Evolutionary conservation across 2,329 filamentous ascomycete species (phyloP), one percentile per base, ranked within the genome.

Genomic region (Xylariaceae sp.): DNA sequence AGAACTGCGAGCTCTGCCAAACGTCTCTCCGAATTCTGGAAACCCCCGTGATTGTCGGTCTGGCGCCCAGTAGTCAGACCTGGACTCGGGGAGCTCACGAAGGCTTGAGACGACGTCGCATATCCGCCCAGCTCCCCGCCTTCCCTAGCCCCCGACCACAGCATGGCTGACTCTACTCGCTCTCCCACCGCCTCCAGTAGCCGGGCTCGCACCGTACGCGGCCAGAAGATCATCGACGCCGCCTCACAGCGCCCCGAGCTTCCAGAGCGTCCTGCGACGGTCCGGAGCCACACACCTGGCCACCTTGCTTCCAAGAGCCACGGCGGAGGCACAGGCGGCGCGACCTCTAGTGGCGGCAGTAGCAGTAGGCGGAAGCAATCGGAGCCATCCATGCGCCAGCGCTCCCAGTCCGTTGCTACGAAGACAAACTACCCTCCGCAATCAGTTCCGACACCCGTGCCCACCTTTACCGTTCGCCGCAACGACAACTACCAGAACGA

Each of bases 261-360:
- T 52, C 68, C 58, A 51, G 70, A 71, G 54, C 69, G 64, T 50
- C 62, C 63, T 16, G 63, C 66, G 48, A 67, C 55, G 69, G 75
- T 75, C 28, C 76, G 82, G 59, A 84, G 77, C 63, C 82, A 86
- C 65, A 86, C 82, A 1, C 82, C 82, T 1, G 81, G 82, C 51
- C 81, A 84, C 61, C 74, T 85, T 39, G 71, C 83, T 12, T 77
- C 78, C 58, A 84, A 80, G 70, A 82, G 78, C 69, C 76, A 78
- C 54, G 52, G 60, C 44, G 50, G 55, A 44, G 45, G 28, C 47
- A 33, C 33, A 36, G 45, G 52, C 19, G 50, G 45, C 31, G 47
- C 47, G 16, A 28, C 40, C 50, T 13, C 17, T 31, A 7, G 10
- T 17, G 16, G 56, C 59, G 14, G n/a, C 47, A 28, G 13, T 34